Evolutionary conservation across 176 grass and related monocot species (phyloP).

Genomic region (Alopecurus myosuroides): DNA sequence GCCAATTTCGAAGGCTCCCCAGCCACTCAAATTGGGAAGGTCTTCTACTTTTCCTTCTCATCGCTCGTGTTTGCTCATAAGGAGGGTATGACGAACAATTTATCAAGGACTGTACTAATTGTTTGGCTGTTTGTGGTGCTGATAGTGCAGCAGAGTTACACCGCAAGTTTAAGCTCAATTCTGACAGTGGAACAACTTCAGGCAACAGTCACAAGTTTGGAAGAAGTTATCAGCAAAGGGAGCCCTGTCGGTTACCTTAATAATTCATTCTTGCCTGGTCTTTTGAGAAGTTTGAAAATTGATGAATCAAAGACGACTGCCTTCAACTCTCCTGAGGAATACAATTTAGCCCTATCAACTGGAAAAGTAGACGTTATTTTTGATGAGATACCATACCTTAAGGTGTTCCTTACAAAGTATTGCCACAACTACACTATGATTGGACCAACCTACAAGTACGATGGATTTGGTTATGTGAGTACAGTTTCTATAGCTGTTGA

Average conservation of each 20-base stretch:
- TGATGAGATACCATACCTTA: constrained; percentile 93
- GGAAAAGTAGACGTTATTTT: constrained; percentile 64
- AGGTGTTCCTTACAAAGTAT: constrained; percentile 57
- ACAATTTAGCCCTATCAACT: constrained; percentile 54
- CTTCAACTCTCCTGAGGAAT: constrained; percentile 46
- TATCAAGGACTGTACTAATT: constrained; percentile 51
- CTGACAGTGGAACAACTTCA: constrained; percentile 84
- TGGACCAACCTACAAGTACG: constrained; percentile 61
- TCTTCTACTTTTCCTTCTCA: constrained; percentile 75
- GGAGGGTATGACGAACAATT: constrained; percentile 57
- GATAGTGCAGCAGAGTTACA: constrained; percentile 84
- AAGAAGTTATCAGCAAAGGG: constrained; percentile 53
- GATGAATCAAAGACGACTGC: constrained; percentile 39
- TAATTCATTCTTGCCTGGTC: constrained; percentile 55
- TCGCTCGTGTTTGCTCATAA: constrained; percentile 76
- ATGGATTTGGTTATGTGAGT: constrained; percentile 96
- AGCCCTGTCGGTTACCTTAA: constrained; percentile 58
- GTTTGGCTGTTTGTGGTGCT: constrained; percentile 83
- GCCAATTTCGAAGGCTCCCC: constrained; percentile 47
- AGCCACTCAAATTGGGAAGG: constrained; percentile 43
- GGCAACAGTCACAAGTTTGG: constrained; percentile 57
- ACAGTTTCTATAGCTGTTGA: not conserved
- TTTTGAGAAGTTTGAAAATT: constrained; percentile 63
- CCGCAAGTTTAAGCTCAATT: constrained; percentile 75
- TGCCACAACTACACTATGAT: constrained; percentile 68